Evolutionary conservation across 345 rosid species (phyloP).

Genomic region (Mangifera indica): DNA sequence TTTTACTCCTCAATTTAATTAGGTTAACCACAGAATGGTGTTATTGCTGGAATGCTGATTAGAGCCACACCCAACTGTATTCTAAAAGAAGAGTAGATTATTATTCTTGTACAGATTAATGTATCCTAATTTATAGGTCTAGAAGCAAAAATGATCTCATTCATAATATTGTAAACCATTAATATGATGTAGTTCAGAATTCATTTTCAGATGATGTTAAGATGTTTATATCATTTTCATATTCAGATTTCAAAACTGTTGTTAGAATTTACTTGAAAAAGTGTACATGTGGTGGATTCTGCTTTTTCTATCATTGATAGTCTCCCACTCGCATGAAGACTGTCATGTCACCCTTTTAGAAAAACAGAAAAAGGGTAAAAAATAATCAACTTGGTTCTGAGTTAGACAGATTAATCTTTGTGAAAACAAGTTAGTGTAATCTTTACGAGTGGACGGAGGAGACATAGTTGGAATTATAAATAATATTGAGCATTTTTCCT

Average conservation of each 20-base stretch:
- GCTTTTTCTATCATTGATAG: no score
- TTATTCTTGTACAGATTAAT: slow-evolving; percentile 38
- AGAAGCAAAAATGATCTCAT: slow-evolving; percentile 17
- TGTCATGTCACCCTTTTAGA: background rate
- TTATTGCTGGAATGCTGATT: slow-evolving; percentile 22
- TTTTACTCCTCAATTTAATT: slow-evolving; percentile 11
- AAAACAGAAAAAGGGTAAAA: background rate
- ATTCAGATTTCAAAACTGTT: background rate
- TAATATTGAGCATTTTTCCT: no score
- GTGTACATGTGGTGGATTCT: no score
- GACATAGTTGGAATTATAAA: no score
- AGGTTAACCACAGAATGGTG: slow-evolving; percentile 35
- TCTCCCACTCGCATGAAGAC: background rate
- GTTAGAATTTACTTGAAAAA: background rate
- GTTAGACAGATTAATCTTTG: no score
- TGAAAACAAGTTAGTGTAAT: background rate
- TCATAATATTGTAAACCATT: slow-evolving; percentile 25
- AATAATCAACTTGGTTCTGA: background rate
- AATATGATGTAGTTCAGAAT: slow-evolving; percentile 13
- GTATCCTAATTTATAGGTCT: slow-evolving; percentile 29
- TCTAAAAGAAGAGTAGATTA: slow-evolving; percentile 23
- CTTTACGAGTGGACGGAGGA: background rate
- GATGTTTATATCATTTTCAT: background rate
- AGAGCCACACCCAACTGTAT: slow-evolving; percentile 29
- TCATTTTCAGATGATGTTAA: slow-evolving; percentile 11